Percentiles rank a stretch among this genome's conserved stretches.
These are phyloP conservation scores for Lentinula novae-zelandiae DNA, from an alignment of 1,284 basidiomycete species.

Conservation along the genomic window DNA sequence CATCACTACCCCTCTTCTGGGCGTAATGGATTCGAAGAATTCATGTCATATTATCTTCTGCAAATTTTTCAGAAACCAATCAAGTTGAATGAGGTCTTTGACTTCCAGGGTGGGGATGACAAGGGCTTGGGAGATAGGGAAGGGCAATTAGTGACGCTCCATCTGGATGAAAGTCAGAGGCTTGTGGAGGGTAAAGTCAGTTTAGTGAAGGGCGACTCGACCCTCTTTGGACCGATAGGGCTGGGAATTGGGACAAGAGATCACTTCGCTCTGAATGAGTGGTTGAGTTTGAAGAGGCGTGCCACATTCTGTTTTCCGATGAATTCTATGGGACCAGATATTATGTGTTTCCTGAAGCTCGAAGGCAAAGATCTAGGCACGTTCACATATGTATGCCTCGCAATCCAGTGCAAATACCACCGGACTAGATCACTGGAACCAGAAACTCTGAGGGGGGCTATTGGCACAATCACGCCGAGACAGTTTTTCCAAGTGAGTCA, in stretches of 20 bases:
- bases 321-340: neutral
- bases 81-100: neutral
- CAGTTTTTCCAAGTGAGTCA: neutral
- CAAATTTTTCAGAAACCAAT: neutral
- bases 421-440: neutral
- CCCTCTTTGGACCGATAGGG: neutral
- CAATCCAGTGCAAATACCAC: slow-evolving; percentile 5
- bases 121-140: neutral
- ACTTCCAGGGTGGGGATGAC: neutral
- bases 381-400: neutral
- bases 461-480: neutral
- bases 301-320: slow-evolving; percentile 1
- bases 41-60: neutral
- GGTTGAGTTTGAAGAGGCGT: neutral
- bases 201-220: neutral
- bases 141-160: neutral
- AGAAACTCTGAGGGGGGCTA: neutral
- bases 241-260: no score
- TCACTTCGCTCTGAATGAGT: neutral
- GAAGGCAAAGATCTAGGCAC: neutral
- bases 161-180: neutral
- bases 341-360: slow-evolving; percentile 5
- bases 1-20: neutral
- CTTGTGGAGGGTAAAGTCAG: neutral
- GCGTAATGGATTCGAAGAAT: slow-evolving; percentile 7